Percentiles rank a stretch among this genome's conserved stretches.
These are phyloP conservation scores for Ophiosphaerella korrae DNA, from an alignment of 2,329 filamentous ascomycete species.

Conservation along the genomic window DNA sequence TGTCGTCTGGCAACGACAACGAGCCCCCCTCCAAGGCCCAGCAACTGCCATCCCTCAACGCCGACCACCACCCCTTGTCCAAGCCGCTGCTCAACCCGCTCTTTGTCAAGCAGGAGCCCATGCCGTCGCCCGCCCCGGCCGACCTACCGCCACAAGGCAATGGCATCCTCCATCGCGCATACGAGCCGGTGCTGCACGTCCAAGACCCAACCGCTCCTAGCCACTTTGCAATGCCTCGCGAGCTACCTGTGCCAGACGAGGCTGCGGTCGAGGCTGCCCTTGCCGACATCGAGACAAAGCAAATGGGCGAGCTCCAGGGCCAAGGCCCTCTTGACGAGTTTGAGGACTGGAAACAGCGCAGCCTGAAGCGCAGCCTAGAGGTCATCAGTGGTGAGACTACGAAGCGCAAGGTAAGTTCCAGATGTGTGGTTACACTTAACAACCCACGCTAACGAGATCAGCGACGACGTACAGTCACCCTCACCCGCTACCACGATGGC, in stretches of 20 bases:
- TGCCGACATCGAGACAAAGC: constrained; percentile 61
- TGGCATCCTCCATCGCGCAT: constrained; percentile 20
- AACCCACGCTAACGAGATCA: constrained; percentile 37
- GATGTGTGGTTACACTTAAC: not conserved
- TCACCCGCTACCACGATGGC: constrained; percentile 62
- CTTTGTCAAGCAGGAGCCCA: constrained; percentile 43
- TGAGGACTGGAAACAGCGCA: constrained; percentile 59
- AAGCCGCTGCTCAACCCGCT: constrained; percentile 29
- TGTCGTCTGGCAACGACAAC: constrained; percentile 79
- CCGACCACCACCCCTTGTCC: constrained; percentile 25
- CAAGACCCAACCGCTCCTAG: constrained; percentile 20
- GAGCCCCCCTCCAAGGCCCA: constrained; percentile 64
- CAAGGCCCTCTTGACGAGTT: constrained; percentile 58
- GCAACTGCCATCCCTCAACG: constrained; percentile 38
- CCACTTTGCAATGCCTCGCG: constrained; percentile 26
- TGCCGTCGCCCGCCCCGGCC: constrained; percentile 36
- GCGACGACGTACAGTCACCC: constrained; percentile 63
- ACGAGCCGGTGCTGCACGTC: constrained; percentile 32
- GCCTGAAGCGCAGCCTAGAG: constrained; percentile 71
- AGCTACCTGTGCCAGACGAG: constrained; percentile 54
- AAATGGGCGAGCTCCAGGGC: constrained; percentile 63
- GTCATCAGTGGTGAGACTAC: constrained; percentile 66
- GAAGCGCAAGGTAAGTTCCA: constrained; percentile 65
- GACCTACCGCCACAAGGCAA: constrained; percentile 28
- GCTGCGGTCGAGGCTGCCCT: constrained; percentile 72